Evolutionary conservation across 108 stramenopile genomes (phyloP).

Genomic region (Nitzschia sp.): DNA sequence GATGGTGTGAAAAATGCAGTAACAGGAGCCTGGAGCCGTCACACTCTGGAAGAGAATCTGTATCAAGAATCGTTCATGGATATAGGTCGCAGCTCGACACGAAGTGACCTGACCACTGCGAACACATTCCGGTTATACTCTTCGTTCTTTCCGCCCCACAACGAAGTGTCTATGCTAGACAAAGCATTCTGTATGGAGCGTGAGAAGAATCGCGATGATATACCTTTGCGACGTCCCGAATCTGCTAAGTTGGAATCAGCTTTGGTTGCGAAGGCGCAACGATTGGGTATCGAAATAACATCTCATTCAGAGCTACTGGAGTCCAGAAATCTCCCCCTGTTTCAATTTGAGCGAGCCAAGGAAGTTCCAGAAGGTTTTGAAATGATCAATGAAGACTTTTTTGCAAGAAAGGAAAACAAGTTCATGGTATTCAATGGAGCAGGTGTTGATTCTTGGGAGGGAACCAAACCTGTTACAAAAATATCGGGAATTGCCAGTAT

Average conservation of each 20-base stretch:
- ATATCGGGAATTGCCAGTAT: slow-evolving; percentile 40
- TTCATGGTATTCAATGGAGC: slow-evolving; percentile 92
- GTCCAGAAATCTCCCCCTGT: slow-evolving; percentile 30
- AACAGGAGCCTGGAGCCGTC: slow-evolving; percentile 42
- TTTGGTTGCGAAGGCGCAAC: slow-evolving; percentile 38
- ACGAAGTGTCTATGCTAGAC: slow-evolving; percentile 42
- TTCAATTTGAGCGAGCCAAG: slow-evolving; percentile 45
- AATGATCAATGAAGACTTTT: slow-evolving; percentile 85
- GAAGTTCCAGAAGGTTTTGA: slow-evolving; percentile 69
- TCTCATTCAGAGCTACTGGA: slow-evolving; percentile 26
- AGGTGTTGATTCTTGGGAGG: slow-evolving; percentile 74
- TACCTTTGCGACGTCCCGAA: not conserved
- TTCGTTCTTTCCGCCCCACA: slow-evolving; percentile 63
- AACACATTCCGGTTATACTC: slow-evolving; percentile 71
- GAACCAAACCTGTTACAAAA: slow-evolving; percentile 45
- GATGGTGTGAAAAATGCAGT: slow-evolving; percentile 66
- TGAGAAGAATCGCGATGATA: not conserved
- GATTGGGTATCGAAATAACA: slow-evolving; percentile 39
- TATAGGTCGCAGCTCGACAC: slow-evolving; percentile 42
- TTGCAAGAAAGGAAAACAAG: slow-evolving; percentile 82
- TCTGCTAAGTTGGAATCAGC: slow-evolving; percentile 9
- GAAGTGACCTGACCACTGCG: slow-evolving; percentile 73
- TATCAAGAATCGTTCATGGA: slow-evolving; percentile 66
- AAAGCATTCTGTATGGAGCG: slow-evolving; percentile 39
- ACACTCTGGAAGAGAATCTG: slow-evolving; percentile 54